A percentile compares a stretch with the other conserved stretches of the same genome.
Evolutionary conservation across 345 rosid species (phyloP).

Genomic region (Linum tenue): DNA sequence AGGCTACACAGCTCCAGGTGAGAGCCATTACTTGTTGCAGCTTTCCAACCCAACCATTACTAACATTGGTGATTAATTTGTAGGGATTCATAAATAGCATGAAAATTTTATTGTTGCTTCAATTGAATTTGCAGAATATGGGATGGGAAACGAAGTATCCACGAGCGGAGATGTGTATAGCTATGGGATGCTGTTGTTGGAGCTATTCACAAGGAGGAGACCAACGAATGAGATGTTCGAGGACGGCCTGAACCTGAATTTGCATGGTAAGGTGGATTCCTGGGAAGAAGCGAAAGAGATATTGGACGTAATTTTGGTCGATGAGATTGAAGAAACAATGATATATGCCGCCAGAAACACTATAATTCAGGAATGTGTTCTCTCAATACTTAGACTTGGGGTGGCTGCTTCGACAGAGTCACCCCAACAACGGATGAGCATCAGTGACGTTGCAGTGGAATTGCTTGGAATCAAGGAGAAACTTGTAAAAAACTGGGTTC

Average conservation of each 20-base stretch:
- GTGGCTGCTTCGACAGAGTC: neutral
- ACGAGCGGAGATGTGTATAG: neutral
- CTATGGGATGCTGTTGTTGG: conserved; percentile 5
- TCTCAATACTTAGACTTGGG: conserved; percentile 7
- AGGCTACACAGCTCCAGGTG: conserved; percentile 10
- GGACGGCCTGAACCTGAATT: conserved; percentile 6
- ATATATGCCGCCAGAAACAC: neutral
- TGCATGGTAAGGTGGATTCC: neutral
- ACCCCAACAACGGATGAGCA: conserved; percentile 9
- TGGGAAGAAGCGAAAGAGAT: neutral
- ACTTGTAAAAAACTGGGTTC: neutral
- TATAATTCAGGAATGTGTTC: neutral
- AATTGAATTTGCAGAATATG: conserved; percentile 3
- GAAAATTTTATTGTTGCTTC: no score
- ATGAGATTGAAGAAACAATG: neutral
- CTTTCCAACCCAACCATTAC: no score
- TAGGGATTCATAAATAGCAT: no score
- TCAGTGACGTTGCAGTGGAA: neutral
- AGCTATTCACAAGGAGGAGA: conserved; percentile 4
- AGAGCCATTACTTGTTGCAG: neutral
- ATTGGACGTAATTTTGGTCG: conserved; percentile 5
- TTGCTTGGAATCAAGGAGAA: conserved; percentile 1
- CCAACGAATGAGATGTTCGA: neutral
- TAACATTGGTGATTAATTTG: no score
- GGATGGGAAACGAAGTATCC: neutral